Evolutionary conservation across 768 basidiomycete genomes (phyloP).

Genomic region (Lactifluus rugatus): DNA sequence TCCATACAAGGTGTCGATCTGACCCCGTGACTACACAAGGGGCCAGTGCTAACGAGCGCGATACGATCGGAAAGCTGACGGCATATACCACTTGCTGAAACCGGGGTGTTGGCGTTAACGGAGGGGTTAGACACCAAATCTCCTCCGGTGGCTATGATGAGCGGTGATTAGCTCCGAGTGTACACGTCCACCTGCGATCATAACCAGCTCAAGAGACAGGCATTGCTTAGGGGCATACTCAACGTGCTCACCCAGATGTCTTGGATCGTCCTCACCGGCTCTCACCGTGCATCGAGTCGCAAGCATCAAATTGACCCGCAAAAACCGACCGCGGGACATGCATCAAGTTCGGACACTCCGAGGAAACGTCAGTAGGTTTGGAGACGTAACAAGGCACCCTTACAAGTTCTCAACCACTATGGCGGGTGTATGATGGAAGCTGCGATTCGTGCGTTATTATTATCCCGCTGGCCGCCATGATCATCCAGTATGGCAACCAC

Average conservation of each 20-base stretch:
- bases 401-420: neutral
- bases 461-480: neutral
- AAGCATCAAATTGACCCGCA: neutral
- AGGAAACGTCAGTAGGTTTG: neutral
- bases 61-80: slow-evolving; percentile 5
- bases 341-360: neutral
- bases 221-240: neutral
- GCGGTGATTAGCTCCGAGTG: slow-evolving; percentile 10
- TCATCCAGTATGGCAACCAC: neutral
- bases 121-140: neutral
- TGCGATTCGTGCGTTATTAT: neutral
- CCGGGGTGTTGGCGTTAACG: neutral
- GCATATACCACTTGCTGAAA: neutral
- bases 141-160: slow-evolving; percentile 7
- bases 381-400: slow-evolving; percentile 4
- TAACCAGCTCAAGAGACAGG: neutral
- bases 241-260: neutral
- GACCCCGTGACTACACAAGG: neutral
- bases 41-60: neutral
- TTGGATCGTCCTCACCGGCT: neutral
- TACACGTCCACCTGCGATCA: neutral
- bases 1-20: neutral
- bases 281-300: neutral
- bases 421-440: slow-evolving; percentile 12
- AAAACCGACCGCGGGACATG: neutral